Percentiles rank a stretch among this genome's conserved stretches.
Evolutionary conservation across 345 rosid genomes (phyloP).

Genomic region (Excoecaria agallocha): DNA sequence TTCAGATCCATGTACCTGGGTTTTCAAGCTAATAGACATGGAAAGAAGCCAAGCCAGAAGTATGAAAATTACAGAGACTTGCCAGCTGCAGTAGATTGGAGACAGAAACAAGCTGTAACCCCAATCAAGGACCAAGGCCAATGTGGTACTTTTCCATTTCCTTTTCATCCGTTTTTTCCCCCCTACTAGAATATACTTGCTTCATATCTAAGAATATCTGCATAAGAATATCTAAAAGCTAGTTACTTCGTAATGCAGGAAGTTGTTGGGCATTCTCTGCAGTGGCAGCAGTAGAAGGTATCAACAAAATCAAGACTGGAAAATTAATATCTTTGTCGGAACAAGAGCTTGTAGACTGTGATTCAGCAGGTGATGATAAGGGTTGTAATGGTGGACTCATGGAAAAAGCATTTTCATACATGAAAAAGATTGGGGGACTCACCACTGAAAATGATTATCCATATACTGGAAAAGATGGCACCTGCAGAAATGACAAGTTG

Average conservation of each 20-base stretch:
- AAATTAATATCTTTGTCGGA: constrained; percentile 64
- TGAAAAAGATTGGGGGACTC: constrained; percentile 55
- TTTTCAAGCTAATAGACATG: constrained; percentile 10
- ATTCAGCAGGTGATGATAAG: constrained; percentile 26
- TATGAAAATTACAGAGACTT: constrained; percentile 1
- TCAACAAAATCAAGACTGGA: constrained; percentile 67
- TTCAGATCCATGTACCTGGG: constrained; percentile 54
- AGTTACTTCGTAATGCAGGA: constrained; percentile 38
- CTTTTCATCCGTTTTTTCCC: too few relatives aligned
- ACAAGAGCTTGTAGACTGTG: constrained; percentile 88
- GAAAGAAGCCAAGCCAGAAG: constrained; percentile 1
- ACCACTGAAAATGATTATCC: constrained; percentile 55
- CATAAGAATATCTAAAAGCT: neutral
- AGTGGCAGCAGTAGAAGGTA: constrained; percentile 80
- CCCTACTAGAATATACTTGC: neutral
- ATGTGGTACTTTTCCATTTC: constrained; percentile 51
- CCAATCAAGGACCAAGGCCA: constrained; percentile 76
- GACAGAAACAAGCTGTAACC: constrained; percentile 72
- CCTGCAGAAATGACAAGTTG: constrained; percentile 41
- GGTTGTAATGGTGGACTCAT: constrained; percentile 87
- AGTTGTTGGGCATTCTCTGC: constrained; percentile 98
- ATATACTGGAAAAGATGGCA: constrained; percentile 44
- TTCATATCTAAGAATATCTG: neutral
- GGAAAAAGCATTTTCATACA: constrained; percentile 60
- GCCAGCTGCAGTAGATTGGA: constrained; percentile 68